Base-by-base conservation (phyloP, 495 filamentous ascomycete species). In the Tuber aestivum region DNA sequence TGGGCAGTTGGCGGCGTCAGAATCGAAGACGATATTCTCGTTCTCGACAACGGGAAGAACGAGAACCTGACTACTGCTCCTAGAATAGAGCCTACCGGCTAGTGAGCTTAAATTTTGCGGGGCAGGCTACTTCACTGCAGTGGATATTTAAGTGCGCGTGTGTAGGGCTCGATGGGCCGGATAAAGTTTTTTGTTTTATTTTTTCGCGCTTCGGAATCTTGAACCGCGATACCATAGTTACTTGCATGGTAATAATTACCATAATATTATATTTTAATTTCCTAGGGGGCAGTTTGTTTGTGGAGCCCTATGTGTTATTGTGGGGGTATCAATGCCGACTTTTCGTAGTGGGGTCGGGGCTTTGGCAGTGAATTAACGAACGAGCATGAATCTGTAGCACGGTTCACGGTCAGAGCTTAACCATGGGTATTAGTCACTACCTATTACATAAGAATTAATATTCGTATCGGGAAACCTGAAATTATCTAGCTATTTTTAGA, bases 11-110 rank as follows among this genome's bases (percentile, higher is more conserved):
- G 95, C 27, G 95, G 95, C 21, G 94, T 95, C 41, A 88, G 95
- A 48, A 95, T 98, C 77, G 95, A 98, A 85, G 95, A 97, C 84
- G 92, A 94, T 83, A 91, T 97, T 71, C 86, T 97, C 18, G 90
- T 97, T 21, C 97, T 93, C 4, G 86, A 87, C 40, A 86, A 87
- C 45, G 93, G 93, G 21, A 41, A 69, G 20, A 83, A 83, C 40
- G 78, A 79, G 68, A 95, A 94, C 79, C 84, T 97, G 80, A 97
- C 94, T 1, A 90, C 88, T 10, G 93, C 92, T 69, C 93, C 93
- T 0, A 96, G 27, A 20, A 35, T 65, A 18, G 56, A 65, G 3
- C 56, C 27, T 65, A 18, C 56, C 35, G 16, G 56, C 32, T 27
- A 65, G 56, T 32, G 27, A 27, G 27, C 27, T 32, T 65, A 35